Base-by-base conservation (phyloP, 176 grass and related monocot genomes). In the Avena insularis region DNA sequence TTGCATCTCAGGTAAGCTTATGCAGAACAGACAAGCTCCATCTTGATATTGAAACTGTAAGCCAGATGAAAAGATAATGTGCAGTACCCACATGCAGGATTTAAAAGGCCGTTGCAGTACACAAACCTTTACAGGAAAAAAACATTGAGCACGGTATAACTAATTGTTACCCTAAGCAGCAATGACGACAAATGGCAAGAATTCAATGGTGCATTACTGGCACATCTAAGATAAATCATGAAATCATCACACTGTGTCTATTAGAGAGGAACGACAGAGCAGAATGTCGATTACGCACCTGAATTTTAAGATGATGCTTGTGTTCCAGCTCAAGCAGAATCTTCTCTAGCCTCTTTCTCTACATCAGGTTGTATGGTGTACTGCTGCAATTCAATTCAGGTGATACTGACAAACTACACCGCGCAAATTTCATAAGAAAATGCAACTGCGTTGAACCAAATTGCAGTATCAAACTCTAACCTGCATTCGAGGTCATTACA, bases 271-370 rank as follows among this genome's bases (percentile, higher is more conserved):
- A 63, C 27, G 49, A 58, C 1, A 82, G 4, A 54, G 40, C 61
- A 74, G 58, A 87, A 72, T 72, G 13, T 8, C 15, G 0, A 33
- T 59, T 81, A 86, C 86, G 29, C 53, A 98, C 95, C 62, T 92
- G 79, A 49, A 98, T 63, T 85, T 92, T 87, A 16, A 92, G 80
- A 70, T 89, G 86, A 71, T 93, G 89, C 69, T 93, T 85, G 12
- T 19, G 80, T 23, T 98, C 92, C 83, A 95, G 88, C 72, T 91
- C 88, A 70, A 95, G 87, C 63, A 98, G 71, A 90, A 95, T 91
- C 81, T 98, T 92, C 62, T 92, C 86, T n/a, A 95, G 16, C 58
- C 47, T 83, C 46, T 95, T 95, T 92, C 78, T 89, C 89, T 31
- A 31, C 93, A 92, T 90, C 61, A 95, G 78, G 23, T 29, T 79